Evolutionary conservation across 352 stramenopile genomes (phyloP).

Genomic region (Globisporangium canariense): DNA sequence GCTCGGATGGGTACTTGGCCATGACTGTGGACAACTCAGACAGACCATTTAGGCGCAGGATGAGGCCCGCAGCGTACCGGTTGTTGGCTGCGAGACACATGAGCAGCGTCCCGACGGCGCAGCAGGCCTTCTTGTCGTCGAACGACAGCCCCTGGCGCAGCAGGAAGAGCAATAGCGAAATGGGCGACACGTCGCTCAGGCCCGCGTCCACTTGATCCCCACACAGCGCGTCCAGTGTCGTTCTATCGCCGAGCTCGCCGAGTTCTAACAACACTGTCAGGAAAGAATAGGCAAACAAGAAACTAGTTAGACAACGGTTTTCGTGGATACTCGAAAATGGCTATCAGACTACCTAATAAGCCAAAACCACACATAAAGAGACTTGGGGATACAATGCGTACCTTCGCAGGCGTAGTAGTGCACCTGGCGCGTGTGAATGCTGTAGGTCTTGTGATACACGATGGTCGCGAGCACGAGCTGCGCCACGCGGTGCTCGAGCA

Average conservation of each 20-base stretch:
- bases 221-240: constrained; percentile 53
- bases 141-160: constrained; percentile 65
- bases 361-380: no score
- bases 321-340: neutral
- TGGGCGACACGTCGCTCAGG: constrained; percentile 44
- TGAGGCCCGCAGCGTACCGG: constrained; percentile 38
- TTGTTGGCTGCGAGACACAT: constrained; percentile 70
- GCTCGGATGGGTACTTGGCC: constrained; percentile 65
- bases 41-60: constrained; percentile 59
- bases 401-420: constrained; percentile 83
- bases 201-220: constrained; percentile 20
- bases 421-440: constrained; percentile 78
- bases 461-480: constrained; percentile 66
- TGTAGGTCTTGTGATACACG: constrained; percentile 78
- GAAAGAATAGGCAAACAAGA: neutral
- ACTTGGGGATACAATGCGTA: constrained; percentile 12
- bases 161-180: constrained; percentile 72
- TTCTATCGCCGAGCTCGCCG: constrained; percentile 59
- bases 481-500: constrained; percentile 54
- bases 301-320: neutral
- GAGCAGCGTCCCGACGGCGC: constrained; percentile 64
- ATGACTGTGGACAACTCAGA: constrained; percentile 72
- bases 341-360: neutral
- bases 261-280: constrained; percentile 61
- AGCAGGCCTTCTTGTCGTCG: constrained; percentile 81